Evolutionary conservation across 2,329 filamentous ascomycete species (phyloP).

Genomic region (Tolypocladium paradoxum): DNA sequence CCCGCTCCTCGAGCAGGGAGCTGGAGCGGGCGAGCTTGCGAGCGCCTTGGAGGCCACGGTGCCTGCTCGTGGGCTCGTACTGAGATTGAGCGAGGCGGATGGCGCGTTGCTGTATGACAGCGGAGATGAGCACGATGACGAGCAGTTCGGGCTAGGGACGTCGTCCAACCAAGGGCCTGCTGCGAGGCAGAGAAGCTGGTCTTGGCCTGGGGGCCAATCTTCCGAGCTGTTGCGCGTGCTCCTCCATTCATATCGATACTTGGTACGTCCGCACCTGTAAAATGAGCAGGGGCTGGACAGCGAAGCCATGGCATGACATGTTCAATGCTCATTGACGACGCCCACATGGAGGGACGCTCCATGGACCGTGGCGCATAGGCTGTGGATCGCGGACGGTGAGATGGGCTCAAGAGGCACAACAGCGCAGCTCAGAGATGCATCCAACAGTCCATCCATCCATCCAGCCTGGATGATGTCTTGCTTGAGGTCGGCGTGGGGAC

Average conservation of each 20-base stretch:
- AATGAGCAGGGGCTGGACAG: constrained; percentile 1
- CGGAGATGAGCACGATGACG: constrained; percentile 4
- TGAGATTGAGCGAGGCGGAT: neutral
- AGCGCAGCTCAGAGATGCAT: neutral
- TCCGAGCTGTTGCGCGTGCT: constrained; percentile 1
- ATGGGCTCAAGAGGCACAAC: neutral
- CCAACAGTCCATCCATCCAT: neutral
- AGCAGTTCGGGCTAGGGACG: neutral
- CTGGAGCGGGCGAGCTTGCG: neutral
- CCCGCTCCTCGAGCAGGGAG: neutral
- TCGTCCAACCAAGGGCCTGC: neutral
- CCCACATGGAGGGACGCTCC: neutral
- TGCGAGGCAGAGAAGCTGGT: neutral
- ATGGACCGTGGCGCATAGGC: neutral
- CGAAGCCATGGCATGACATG: neutral
- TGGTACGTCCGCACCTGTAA: neutral
- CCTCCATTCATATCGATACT: neutral
- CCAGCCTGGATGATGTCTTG: neutral
- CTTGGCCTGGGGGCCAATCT: neutral
- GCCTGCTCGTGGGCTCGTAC: neutral
- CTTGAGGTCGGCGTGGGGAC: neutral
- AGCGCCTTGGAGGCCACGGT: neutral
- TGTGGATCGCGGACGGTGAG: neutral
- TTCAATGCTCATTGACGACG: neutral
- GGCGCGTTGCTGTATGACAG: constrained; percentile 1